Percentiles rank a stretch among this genome's conserved stretches.
These are phyloP conservation scores for Scheffersomyces ergatensis DNA, from an alignment of 805 yeast species.

Conservation along the genomic window DNA sequence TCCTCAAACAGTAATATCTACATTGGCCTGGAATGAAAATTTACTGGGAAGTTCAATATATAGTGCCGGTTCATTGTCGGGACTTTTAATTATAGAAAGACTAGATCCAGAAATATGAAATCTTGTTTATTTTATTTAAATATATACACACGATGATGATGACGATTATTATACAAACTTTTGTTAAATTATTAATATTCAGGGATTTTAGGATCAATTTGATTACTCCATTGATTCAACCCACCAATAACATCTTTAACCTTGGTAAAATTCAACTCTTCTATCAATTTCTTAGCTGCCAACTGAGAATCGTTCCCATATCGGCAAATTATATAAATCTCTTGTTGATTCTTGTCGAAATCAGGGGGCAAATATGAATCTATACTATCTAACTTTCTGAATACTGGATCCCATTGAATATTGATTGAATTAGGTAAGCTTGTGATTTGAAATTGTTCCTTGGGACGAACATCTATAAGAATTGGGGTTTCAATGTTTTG, in stretches of 20 bases:
- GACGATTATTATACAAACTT: too few species aligned
- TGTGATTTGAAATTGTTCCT: constrained; percentile 70
- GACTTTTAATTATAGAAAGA: constrained; percentile 47
- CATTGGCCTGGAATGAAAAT: constrained; percentile 59
- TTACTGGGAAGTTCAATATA: constrained; percentile 42
- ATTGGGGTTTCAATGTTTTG: constrained; percentile 24
- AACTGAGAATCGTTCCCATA: constrained; percentile 89
- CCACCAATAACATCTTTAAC: constrained; percentile 82
- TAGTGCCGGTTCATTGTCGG: constrained; percentile 52
- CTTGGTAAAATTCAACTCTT: constrained; percentile 43
- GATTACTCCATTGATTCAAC: constrained; percentile 60
- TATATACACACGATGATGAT: constrained; percentile 2
- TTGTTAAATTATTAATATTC: constrained; percentile 54
- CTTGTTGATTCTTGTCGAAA: constrained; percentile 18
- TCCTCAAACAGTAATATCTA: constrained; percentile 46
- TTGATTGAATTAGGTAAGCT: constrained; percentile 58
- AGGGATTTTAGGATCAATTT: constrained; percentile 61
- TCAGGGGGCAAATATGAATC: constrained; percentile 17
- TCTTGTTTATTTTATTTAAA: background rate
- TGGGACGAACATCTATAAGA: constrained; percentile 76
- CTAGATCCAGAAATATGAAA: constrained; percentile 20
- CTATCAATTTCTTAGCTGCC: constrained; percentile 59
- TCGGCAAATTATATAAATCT: constrained; percentile 69
- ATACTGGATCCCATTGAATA: constrained; percentile 56
- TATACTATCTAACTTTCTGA: constrained; percentile 22